Evolutionary conservation across 2,329 filamentous ascomycete genomes (phyloP), one percentile per base, ranked within the genome.

Genomic region (Xylariaceae sp.): DNA sequence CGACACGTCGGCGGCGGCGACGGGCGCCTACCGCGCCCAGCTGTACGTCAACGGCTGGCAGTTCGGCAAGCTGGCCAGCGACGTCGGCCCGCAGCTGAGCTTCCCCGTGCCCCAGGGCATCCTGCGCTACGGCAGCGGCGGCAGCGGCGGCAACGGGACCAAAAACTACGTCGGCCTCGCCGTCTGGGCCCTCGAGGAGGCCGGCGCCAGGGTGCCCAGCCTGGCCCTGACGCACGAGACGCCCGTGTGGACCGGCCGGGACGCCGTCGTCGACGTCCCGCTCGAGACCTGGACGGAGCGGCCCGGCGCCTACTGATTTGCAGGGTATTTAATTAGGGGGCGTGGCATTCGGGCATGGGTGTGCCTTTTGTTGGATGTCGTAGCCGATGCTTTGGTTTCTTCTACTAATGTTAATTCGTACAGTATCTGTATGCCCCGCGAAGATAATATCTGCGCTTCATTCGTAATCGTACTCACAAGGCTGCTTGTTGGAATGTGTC

Each of bases 11-110:
- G 19, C 44, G 28, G 26, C 37, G 19, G 21, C 42, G 2, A 26
- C 33, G 1, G 38, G 38, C 23, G 21, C 26, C 19, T 83, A 80
- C 44, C 66, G 82, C 11, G 76, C 67, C 2, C 71, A 81, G 46
- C 56, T 88, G 5, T 88, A 73, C 50, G 75, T 88, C 31, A 88
- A 88, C 47, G 83, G 83, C 1, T 88, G 78, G 56, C 82, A 88
- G 53, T 88, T 77, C 37, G 67, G 67, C 6, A 61, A 64, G 36
- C 63, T 64, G 31, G 56, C 75, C n/a, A 78, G 75, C 49, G 80
- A 86, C 42, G 67, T 89, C 17, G 84, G 84, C 0, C 84, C 84
- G 1, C 83, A 90, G 60, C 75, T 68, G 0, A 64, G 57, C 3
- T 89, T 80, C 53, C 82, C 81, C 1, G 82, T 89, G 0, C 83